Base-by-base conservation (phyloP, 805 yeast species). In the Candida vartiovaarae region DNA sequence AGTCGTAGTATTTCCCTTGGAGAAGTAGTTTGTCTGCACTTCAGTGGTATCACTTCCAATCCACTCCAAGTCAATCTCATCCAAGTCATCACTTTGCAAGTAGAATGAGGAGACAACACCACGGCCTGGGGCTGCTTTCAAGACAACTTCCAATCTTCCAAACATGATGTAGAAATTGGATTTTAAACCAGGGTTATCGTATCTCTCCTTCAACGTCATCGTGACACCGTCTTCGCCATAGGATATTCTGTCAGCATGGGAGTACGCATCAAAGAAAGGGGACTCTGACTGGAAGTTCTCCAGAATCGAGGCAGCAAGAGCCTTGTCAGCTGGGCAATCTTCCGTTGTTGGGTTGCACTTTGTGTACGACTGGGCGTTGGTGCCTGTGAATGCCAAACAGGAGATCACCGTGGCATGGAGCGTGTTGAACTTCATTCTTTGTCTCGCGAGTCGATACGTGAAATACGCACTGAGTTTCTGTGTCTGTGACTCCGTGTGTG, bases 11-110 rank as follows among this genome's bases (percentile, higher is more conserved):
- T 81, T 67, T 47, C 96, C 96, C 61, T 89, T 84, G 32, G 88
- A 77, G 67, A 87, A 89, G 62, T 64, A 90, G 60, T 84, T 84
- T 26, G 89, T 71, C 65, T 86, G 95, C 53, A 84, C 78, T 59
- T 86, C 82, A 35, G 76, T 71, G 26, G 70, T 69, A 59, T 89
- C 95, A 39, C 85, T 80, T 20, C 96, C 96, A 37, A 84, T 70
- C 81, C 93, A 84, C 63, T 90, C 96, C 39, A 84, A 58, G 65
- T 90, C 97, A 38, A 90, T 79, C 65, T 90, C 97, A 64, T 90
- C 97, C 50, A 82, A 68, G 56, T 84, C 95, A 61, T 90, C 96
- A 54, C 76, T 70, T 59, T 87, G 95, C 43, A 89, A 70, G 51
- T 82, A 86, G 52, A 89, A 78, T 3, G 93, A 81, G 0, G 96